A percentile compares a stretch with the other conserved stretches of the same genome.
phyloP scores from a whole-genome alignment of 768 basidiomycete species.

The Neoboletus magnificus region DNA sequence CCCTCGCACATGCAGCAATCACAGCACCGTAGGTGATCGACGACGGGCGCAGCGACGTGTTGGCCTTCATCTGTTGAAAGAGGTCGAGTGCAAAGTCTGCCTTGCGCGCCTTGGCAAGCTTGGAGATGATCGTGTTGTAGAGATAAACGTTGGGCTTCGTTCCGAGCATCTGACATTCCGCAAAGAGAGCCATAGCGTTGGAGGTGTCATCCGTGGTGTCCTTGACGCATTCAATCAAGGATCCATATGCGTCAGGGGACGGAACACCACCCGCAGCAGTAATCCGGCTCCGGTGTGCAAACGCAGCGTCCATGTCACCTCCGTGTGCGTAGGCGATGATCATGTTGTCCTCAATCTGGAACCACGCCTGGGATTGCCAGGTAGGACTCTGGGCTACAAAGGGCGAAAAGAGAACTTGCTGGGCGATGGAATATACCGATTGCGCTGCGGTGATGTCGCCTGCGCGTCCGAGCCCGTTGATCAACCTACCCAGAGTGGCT shows the following conservation, averaged over 20 bases:
- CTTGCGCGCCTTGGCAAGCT: constrained; percentile 91
- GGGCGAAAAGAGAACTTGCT: constrained; percentile 51
- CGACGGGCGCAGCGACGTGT: constrained; percentile 52
- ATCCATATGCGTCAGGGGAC: constrained; percentile 87
- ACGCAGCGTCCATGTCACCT: constrained; percentile 76
- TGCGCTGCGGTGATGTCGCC: constrained; percentile 59
- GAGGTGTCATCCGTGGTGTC: constrained; percentile 95
- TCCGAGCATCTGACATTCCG: constrained; percentile 67
- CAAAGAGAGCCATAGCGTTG: constrained; percentile 80
- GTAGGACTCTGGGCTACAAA: constrained; percentile 38
- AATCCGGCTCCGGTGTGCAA: constrained; percentile 75
- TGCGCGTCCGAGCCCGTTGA: constrained; percentile 64
- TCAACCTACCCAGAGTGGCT: constrained; percentile 54
- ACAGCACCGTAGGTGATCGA: constrained; percentile 95
- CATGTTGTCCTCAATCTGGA: constrained; percentile 83
- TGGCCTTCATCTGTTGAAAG: constrained; percentile 82
- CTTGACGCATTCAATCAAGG: constrained; percentile 80
- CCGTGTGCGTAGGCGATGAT: constrained; percentile 80
- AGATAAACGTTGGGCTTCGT: constrained; percentile 82
- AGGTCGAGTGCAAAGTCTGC: constrained; percentile 84
- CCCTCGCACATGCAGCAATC: constrained; percentile 90
- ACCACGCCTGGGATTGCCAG: constrained; percentile 62
- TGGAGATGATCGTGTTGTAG: constrained; percentile 97
- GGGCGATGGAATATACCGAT: constrained; percentile 65
- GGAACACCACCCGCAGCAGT: constrained; percentile 75